Evolutionary conservation across 352 stramenopile species (phyloP).

Genomic region (Phytophthora hibernalis): DNA sequence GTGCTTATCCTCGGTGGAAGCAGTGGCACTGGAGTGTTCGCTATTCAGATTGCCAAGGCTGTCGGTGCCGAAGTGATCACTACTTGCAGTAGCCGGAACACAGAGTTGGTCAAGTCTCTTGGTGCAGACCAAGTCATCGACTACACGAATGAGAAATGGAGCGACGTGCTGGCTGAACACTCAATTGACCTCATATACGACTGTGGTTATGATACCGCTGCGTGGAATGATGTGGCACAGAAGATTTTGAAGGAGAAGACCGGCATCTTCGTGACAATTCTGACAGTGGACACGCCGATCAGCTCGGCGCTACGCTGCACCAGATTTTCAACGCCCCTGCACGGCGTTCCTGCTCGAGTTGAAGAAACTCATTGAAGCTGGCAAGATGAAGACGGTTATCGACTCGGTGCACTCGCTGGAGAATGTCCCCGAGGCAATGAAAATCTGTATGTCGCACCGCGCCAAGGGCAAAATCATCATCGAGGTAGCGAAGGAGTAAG

Average conservation of each 20-base stretch:
- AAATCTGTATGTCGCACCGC: slow-evolving; percentile 55
- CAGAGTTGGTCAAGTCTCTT: slow-evolving; percentile 46
- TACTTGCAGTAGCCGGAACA: slow-evolving; percentile 52
- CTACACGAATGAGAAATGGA: slow-evolving; percentile 63
- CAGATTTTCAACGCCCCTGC: slow-evolving; percentile 16
- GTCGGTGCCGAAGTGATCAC: slow-evolving; percentile 37
- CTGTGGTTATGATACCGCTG: slow-evolving; percentile 27
- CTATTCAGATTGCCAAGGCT: slow-evolving; percentile 64
- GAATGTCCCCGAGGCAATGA: slow-evolving; percentile 55
- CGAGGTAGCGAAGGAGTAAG: slow-evolving; percentile 45
- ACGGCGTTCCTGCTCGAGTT: slow-evolving; percentile 37
- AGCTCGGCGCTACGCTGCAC: slow-evolving; percentile 39
- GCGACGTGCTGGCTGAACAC: slow-evolving; percentile 35
- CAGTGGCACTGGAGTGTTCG: slow-evolving; percentile 63
- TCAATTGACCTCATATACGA: slow-evolving; percentile 50
- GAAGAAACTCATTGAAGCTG: slow-evolving; percentile 40
- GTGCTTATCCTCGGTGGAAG: slow-evolving; percentile 45
- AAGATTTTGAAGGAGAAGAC: slow-evolving; percentile 46
- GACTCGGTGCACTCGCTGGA: slow-evolving; percentile 63
- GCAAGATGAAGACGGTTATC: slow-evolving; percentile 51
- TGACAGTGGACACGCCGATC: slow-evolving; percentile 22
- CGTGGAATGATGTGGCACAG: slow-evolving; percentile 47
- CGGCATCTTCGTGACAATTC: slow-evolving; percentile 50
- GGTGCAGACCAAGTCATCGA: slow-evolving; percentile 61
- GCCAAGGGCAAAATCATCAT: slow-evolving; percentile 77